Evolutionary conservation across 306 rosid genomes (phyloP).

Genomic region (Corylus heterophylla): DNA sequence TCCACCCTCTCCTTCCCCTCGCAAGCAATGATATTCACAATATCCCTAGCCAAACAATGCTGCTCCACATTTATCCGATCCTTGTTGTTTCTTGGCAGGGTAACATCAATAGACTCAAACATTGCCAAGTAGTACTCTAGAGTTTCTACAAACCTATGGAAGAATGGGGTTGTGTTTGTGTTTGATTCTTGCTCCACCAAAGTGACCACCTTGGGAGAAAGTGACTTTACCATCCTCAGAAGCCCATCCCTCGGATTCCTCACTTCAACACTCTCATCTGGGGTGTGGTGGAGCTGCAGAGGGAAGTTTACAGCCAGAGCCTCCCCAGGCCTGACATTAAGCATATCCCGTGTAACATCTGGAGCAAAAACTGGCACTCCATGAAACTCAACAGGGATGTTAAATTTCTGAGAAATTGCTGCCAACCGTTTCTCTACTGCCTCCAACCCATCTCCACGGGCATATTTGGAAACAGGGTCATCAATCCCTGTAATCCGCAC

Average conservation of each 20-base stretch:
- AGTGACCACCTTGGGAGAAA: slow-evolving; percentile 75
- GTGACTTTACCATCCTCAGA: slow-evolving; percentile 75
- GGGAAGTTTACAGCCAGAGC: slow-evolving; percentile 95
- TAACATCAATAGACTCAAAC: slow-evolving; percentile 87
- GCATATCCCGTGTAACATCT: slow-evolving; percentile 67
- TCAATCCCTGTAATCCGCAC: slow-evolving; percentile 89
- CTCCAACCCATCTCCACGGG: slow-evolving; percentile 80
- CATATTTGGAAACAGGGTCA: slow-evolving; percentile 71
- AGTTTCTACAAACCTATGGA: slow-evolving; percentile 74
- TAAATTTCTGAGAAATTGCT: slow-evolving; percentile 55
- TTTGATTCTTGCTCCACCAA: slow-evolving; percentile 96
- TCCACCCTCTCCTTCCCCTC: slow-evolving; percentile 88
- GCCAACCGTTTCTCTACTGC: slow-evolving; percentile 62
- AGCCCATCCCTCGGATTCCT: slow-evolving; percentile 85
- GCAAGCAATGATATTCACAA: slow-evolving; percentile 84
- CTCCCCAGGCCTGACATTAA: slow-evolving; percentile 74
- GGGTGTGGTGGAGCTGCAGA: slow-evolving; percentile 90
- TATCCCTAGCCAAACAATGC: slow-evolving; percentile 85
- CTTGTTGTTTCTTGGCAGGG: slow-evolving; percentile 66
- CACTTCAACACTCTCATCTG: slow-evolving; percentile 91
- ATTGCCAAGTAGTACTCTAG: slow-evolving; percentile 82
- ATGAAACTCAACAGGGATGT: slow-evolving; percentile 81
- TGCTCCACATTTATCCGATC: slow-evolving; percentile 84
- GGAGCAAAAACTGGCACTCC: slow-evolving; percentile 71
- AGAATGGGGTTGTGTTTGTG: slow-evolving; percentile 92